phyloP scores from a whole-genome alignment of 768 basidiomycete species.

The Glaciozyma martinii region DNA sequence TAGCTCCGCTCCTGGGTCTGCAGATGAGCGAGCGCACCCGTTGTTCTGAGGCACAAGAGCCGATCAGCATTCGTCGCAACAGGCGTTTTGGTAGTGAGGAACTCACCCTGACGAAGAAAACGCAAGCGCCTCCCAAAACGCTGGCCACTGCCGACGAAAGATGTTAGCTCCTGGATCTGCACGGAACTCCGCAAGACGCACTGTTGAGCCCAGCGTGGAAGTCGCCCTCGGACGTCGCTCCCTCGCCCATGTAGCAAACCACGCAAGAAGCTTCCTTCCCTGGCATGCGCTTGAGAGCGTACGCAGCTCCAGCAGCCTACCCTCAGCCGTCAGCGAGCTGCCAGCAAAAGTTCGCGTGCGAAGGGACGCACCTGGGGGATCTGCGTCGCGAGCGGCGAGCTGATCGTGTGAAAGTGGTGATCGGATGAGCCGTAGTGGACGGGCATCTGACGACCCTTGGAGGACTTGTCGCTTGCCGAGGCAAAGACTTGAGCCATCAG shows the following conservation, averaged over 20 bases:
- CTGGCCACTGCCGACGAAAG: conserved; percentile 54
- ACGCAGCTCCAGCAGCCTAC: conserved; percentile 89
- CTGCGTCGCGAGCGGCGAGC: conserved; percentile 85
- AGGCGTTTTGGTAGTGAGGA: neutral
- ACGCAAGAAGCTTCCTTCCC: conserved; percentile 66
- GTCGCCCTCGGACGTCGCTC: conserved; percentile 83
- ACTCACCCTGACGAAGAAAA: conserved; percentile 33
- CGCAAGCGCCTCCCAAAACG: conserved; percentile 39
- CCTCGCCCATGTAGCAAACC: conserved; percentile 86
- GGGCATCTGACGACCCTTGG: conserved; percentile 45
- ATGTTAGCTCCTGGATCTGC: conserved; percentile 47
- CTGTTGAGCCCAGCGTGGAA: conserved; percentile 78
- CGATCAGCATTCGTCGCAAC: neutral
- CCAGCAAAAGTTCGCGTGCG: neutral
- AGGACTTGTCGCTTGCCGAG: conserved; percentile 65
- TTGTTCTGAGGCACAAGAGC: conserved; percentile 13
- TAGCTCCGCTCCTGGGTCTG: neutral
- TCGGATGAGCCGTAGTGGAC: conserved; percentile 77
- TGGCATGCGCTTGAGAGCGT: conserved; percentile 67
- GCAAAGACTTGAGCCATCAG: conserved; percentile 90
- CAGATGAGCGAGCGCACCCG: neutral
- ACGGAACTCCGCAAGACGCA: conserved; percentile 39
- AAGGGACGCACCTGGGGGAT: conserved; percentile 48
- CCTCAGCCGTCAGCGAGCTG: neutral
- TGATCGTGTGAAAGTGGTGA: conserved; percentile 88